Percentiles rank a stretch among this genome's conserved stretches.
phyloP scores from a whole-genome alignment of 106 monocot species.

The Dendrobium chrysotoxum region DNA sequence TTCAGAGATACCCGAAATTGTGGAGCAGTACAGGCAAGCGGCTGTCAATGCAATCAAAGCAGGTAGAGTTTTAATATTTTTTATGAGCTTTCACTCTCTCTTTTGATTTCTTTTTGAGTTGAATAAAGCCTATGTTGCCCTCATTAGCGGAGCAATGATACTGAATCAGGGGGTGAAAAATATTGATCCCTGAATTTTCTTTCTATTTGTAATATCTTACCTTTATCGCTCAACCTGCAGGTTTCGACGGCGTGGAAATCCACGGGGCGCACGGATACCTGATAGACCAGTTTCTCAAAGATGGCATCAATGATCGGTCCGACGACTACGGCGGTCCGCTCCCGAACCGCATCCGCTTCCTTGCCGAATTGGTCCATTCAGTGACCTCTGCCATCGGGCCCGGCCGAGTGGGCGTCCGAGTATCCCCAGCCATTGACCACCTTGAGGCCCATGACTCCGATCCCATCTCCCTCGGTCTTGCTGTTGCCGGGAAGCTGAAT shows the following conservation, averaged over 20 bases:
- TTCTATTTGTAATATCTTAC: too few relatives aligned
- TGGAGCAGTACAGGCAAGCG: slow-evolving; percentile 65
- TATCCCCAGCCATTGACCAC: slow-evolving; percentile 94
- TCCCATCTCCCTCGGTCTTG: slow-evolving; percentile 51
- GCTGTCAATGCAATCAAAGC: slow-evolving; percentile 87
- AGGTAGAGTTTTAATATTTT: slow-evolving; percentile 22
- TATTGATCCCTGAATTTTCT: too few relatives aligned
- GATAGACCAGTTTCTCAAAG: slow-evolving; percentile 94
- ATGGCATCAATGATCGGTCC: slow-evolving; percentile 88
- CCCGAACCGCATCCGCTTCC: slow-evolving; percentile 60
- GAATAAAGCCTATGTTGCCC: too few relatives aligned
- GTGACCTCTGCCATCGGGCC: slow-evolving; percentile 48
- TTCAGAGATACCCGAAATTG: slow-evolving; percentile 66
- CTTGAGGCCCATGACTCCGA: slow-evolving; percentile 77
- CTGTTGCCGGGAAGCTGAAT: slow-evolving; percentile 55
- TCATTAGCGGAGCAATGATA: too few relatives aligned
- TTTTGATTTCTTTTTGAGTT: too few relatives aligned
- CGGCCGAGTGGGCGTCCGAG: slow-evolving; percentile 58
- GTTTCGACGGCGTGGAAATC: slow-evolving; percentile 95
- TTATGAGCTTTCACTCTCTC: too few relatives aligned
- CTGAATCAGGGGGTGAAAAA: too few relatives aligned
- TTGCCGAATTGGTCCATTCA: slow-evolving; percentile 40
- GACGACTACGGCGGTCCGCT: slow-evolving; percentile 71
- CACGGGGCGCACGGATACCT: slow-evolving; percentile 96
- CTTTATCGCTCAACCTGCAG: slow-evolving; percentile 4